A percentile compares a stretch with the other conserved stretches of the same genome.
phyloP scores from a whole-genome alignment of 2,329 filamentous ascomycete genomes.

The Aspergillus aculeatus region DNA sequence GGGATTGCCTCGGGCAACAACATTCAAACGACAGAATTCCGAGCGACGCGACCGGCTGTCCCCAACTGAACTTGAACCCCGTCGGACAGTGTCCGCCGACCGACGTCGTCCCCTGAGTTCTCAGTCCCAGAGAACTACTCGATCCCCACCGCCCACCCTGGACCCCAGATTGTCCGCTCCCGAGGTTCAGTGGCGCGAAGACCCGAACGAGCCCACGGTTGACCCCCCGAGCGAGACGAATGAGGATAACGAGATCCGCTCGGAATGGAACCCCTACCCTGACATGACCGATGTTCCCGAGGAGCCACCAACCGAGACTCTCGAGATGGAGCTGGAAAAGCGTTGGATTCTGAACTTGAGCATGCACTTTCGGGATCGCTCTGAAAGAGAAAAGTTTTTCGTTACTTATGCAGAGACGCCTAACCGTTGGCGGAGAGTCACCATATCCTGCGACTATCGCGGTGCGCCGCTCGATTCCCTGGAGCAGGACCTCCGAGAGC shows the following conservation, averaged over 20 bases:
- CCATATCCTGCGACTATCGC: conserved; percentile 90
- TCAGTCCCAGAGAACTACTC: conserved; percentile 43
- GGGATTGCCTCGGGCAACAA: conserved; percentile 71
- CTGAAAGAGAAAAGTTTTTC: conserved; percentile 95
- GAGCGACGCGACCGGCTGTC: conserved; percentile 73
- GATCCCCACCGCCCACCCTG: conserved; percentile 41
- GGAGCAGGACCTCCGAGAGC: conserved; percentile 74
- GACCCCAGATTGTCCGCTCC: conserved; percentile 42
- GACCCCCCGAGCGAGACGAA: conserved; percentile 31
- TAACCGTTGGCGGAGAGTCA: conserved; percentile 80
- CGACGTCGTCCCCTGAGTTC: conserved; percentile 44
- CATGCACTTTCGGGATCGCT: conserved; percentile 95
- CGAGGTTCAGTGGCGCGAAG: conserved; percentile 40
- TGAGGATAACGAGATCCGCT: conserved; percentile 28
- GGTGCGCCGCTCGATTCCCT: conserved; percentile 75
- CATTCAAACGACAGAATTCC: conserved; percentile 79
- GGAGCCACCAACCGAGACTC: conserved; percentile 37
- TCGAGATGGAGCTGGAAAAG: conserved; percentile 79
- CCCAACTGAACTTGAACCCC: conserved; percentile 61
- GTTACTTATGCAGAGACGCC: conserved; percentile 85
- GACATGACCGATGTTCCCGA: conserved; percentile 28
- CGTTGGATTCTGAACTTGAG: conserved; percentile 96
- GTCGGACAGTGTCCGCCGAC: conserved; percentile 66
- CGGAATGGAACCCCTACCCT: conserved; percentile 29
- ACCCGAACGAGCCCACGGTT: conserved; percentile 32